A percentile compares a stretch with the other conserved stretches of the same genome.
phyloP scores from a whole-genome alignment of 2,329 filamentous ascomycete species.

The Colletotrichum endophyticum region DNA sequence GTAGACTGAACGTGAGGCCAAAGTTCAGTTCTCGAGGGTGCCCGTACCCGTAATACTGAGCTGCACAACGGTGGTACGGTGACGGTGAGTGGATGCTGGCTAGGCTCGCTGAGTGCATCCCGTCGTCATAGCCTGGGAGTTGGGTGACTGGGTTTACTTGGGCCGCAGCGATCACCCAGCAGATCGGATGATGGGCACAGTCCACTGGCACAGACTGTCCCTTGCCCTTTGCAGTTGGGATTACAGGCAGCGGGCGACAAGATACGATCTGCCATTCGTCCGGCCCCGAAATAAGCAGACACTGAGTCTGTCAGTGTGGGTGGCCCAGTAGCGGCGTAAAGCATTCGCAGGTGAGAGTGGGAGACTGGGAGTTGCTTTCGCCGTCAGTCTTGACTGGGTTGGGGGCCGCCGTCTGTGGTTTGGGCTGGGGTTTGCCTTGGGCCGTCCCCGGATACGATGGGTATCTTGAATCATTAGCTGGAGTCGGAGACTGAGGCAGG shows the following conservation, averaged over 20 bases:
- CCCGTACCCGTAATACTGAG: neutral
- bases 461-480: neutral
- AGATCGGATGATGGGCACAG: conserved; percentile 20
- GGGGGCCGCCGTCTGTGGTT: neutral
- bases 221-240: conserved; percentile 9
- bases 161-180: conserved; percentile 16
- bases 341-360: neutral
- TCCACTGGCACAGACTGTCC: conserved; percentile 18
- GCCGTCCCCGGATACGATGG: neutral
- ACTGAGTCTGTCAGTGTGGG: neutral
- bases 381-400: neutral
- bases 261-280: neutral
- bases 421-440: neutral
- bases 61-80: neutral
- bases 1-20: conserved; percentile 5
- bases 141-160: neutral
- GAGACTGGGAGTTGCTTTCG: neutral
- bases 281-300: conserved; percentile 7
- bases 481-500: neutral
- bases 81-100: conserved; percentile 4
- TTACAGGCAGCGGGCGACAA: neutral
- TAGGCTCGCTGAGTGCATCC: neutral
- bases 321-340: neutral
- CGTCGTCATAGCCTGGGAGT: conserved; percentile 15
- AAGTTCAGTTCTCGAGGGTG: neutral